These are phyloP conservation scores for Rosa chinensis DNA, from an alignment of 306 rosid species.

Conservation along the genomic window DNA sequence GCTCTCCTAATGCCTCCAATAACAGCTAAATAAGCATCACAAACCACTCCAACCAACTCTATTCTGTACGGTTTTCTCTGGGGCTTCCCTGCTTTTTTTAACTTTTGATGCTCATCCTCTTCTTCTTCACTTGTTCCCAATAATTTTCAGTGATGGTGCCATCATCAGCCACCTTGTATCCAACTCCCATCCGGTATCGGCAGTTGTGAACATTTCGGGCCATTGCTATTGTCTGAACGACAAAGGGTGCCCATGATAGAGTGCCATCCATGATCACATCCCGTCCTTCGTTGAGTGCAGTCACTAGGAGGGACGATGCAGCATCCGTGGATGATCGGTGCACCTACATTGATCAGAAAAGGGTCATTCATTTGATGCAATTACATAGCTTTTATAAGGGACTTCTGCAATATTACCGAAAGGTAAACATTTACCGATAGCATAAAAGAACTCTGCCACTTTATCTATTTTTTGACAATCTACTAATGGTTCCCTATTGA, in stretches of 20 bases:
- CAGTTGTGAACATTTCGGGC: constrained; percentile 73
- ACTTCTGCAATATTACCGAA: not conserved
- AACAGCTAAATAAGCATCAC: constrained; percentile 91
- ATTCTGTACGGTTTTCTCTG: constrained; percentile 69
- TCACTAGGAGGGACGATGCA: constrained; percentile 83
- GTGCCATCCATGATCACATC: constrained; percentile 96
- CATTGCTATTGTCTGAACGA: constrained; percentile 79
- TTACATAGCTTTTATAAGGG: not conserved
- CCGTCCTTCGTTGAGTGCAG: constrained; percentile 82
- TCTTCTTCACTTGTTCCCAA: constrained; percentile 65
- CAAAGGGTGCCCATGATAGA: constrained; percentile 86
- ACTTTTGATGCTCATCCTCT: constrained; percentile 26
- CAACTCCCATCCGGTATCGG: constrained; percentile 84
- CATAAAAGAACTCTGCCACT: not conserved
- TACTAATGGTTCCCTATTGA: not conserved
- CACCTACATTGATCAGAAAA: constrained; percentile 41
- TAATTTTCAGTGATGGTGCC: constrained; percentile 69
- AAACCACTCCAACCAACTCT: constrained; percentile 91
- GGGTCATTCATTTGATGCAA: not conserved
- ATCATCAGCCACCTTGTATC: constrained; percentile 66
- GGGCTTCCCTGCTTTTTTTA: constrained; percentile 8
- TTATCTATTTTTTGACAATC: not conserved
- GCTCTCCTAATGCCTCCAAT: constrained; percentile 96
- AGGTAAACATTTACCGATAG: not conserved
- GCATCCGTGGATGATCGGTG: constrained; percentile 84